Evolutionary conservation across 768 basidiomycete genomes (phyloP).

Genomic region (Coprinellus micaceus): DNA sequence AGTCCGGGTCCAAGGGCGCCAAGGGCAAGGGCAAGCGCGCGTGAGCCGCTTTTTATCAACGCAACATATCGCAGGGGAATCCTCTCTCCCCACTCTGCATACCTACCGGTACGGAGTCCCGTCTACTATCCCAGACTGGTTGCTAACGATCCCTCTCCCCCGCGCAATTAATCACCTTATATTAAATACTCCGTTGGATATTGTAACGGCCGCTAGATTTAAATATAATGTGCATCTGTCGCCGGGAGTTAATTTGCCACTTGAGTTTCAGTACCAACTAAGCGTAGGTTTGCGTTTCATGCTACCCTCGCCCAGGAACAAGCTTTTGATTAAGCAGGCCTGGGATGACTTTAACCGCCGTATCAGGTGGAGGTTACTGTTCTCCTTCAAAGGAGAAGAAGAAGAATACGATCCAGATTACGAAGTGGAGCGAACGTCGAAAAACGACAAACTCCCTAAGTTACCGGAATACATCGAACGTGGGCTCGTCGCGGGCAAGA

Average conservation of each 20-base stretch:
- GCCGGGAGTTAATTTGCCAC: neutral
- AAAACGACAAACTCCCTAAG: neutral
- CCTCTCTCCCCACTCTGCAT: neutral
- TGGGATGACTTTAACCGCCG: neutral
- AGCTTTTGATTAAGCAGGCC: neutral
- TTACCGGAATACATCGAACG: slow-evolving; percentile 17
- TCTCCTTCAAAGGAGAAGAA: slow-evolving; percentile 4
- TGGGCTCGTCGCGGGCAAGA: slow-evolving; percentile 12
- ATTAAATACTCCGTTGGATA: neutral
- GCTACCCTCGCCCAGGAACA: slow-evolving; percentile 6
- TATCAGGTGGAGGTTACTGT: slow-evolving; percentile 8
- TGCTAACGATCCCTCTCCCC: neutral
- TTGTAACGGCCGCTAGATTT: neutral
- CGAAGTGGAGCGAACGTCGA: slow-evolving; percentile 8
- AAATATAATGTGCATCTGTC: neutral
- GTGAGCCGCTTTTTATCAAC: neutral
- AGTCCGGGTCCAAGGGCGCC: neutral
- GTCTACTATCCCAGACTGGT: neutral
- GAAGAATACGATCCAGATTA: slow-evolving; percentile 23
- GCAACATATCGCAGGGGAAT: neutral
- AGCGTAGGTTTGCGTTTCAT: slow-evolving; percentile 1
- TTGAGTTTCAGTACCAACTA: neutral
- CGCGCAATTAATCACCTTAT: neutral
- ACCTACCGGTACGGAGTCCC: neutral
- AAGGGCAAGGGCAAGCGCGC: neutral